Percentiles rank a stretch among this genome's conserved stretches.
Evolutionary conservation across 2,329 filamentous ascomycete species (phyloP).

Genomic region (Pseudogymnoascus sp.): DNA sequence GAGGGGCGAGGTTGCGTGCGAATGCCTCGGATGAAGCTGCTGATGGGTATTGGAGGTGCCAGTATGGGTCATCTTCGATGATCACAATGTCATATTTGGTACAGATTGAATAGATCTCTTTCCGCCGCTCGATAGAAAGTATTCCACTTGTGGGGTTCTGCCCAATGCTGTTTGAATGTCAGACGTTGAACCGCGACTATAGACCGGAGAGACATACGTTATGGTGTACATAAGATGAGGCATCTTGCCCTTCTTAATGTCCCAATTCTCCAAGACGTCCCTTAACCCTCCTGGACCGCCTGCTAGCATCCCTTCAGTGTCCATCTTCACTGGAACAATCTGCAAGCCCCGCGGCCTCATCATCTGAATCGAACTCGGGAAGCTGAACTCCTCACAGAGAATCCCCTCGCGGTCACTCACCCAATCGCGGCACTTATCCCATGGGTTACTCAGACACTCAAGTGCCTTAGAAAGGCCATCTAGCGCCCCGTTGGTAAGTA

Average conservation of each 20-base stretch:
- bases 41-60: slow-evolving; percentile 84
- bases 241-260: slow-evolving; percentile 61
- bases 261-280: slow-evolving; percentile 78
- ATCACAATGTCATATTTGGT: slow-evolving; percentile 84
- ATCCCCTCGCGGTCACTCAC: slow-evolving; percentile 66
- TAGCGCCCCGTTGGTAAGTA: slow-evolving; percentile 74
- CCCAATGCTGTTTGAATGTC: slow-evolving; percentile 52
- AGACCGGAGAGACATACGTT: slow-evolving; percentile 51
- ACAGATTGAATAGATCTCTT: slow-evolving; percentile 73
- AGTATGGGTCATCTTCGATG: slow-evolving; percentile 91
- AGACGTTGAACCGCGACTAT: slow-evolving; percentile 11
- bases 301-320: slow-evolving; percentile 72
- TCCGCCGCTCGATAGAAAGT: slow-evolving; percentile 64
- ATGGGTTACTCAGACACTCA: slow-evolving; percentile 68
- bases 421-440: slow-evolving; percentile 62
- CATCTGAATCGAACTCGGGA: slow-evolving; percentile 67
- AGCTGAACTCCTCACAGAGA: slow-evolving; percentile 73
- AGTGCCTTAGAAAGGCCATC: slow-evolving; percentile 78
- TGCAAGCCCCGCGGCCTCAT: slow-evolving; percentile 55
- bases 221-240: slow-evolving; percentile 87
- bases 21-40: slow-evolving; percentile 40
- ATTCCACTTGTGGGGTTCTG: slow-evolving; percentile 82
- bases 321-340: slow-evolving; percentile 66
- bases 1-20: slow-evolving; percentile 18
- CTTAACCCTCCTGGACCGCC: slow-evolving; percentile 65